Evolutionary conservation across 257 asterid species (phyloP).

Genomic region (Solanum corneliomulleri): DNA sequence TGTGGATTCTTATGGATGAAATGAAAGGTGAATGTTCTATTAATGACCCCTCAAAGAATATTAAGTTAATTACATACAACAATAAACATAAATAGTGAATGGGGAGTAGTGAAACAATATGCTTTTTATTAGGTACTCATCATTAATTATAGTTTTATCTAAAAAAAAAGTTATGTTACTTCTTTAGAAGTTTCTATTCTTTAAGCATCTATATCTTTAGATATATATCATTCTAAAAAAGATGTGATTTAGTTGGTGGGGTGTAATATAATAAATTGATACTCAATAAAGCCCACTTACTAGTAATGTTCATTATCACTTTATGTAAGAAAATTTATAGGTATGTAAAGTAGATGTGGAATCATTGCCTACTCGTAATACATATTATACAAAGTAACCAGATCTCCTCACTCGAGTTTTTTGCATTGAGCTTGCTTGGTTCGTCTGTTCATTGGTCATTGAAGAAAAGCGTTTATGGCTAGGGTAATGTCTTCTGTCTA

Average conservation of each 20-base stretch:
- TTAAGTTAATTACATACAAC: background rate
- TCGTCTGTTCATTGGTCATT: too few relatives aligned
- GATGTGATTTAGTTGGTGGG: background rate
- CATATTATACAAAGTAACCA: too few relatives aligned
- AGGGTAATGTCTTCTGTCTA: too few relatives aligned
- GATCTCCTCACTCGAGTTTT: too few relatives aligned
- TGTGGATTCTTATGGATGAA: background rate
- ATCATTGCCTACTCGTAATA: background rate
- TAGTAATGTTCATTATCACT: conserved; percentile 4
- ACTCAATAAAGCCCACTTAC: conserved; percentile 12
- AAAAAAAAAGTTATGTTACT: background rate
- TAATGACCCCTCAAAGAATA: background rate
- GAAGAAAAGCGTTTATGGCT: too few relatives aligned
- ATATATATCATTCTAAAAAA: background rate
- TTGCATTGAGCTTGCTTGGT: too few relatives aligned
- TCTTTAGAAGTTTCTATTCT: background rate
- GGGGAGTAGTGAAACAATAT: background rate
- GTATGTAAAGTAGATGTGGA: conserved; percentile 8
- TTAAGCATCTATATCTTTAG: background rate
- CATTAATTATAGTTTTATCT: background rate
- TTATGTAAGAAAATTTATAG: background rate
- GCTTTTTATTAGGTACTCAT: background rate
- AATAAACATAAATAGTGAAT: background rate
- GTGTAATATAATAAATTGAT: background rate
- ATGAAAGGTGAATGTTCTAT: background rate